Conservation (phyloP, 192 early-diverging fungal species). For the Haplosporangium gracile region DNA sequence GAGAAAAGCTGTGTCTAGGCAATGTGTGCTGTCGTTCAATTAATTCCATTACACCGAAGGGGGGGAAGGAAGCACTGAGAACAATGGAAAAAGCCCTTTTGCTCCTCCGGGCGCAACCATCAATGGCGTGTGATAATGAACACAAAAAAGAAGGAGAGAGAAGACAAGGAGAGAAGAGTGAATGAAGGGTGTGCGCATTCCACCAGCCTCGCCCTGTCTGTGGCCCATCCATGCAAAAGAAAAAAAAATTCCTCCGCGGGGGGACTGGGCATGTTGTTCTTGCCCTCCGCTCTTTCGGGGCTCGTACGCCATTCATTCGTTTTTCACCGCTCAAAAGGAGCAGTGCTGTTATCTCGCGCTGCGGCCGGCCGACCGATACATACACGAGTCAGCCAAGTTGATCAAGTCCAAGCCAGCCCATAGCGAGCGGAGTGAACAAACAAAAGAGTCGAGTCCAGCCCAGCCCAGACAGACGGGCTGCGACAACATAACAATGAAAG, state of each 20-base stretch:
- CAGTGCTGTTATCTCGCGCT: background rate
- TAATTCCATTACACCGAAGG: background rate
- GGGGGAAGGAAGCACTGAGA: background rate
- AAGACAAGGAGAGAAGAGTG: background rate
- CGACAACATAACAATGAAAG: no score
- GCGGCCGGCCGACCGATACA: background rate
- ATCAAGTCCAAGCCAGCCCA: background rate
- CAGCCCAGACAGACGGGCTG: background rate
- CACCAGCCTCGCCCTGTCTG: background rate
- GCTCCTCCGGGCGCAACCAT: background rate
- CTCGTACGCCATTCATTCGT: background rate
- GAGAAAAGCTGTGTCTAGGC: background rate
- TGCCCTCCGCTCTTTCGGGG: background rate
- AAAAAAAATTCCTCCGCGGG: background rate
- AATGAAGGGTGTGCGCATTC: background rate
- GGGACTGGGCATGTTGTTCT: background rate
- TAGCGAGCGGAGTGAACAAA: background rate
- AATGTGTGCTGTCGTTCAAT: background rate
- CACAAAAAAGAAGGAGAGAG: background rate
- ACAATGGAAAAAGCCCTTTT: background rate
- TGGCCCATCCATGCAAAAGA: background rate
- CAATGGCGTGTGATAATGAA: background rate
- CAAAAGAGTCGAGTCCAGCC: background rate
- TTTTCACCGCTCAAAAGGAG: no score
- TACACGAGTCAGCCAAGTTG: background rate